A percentile compares a stretch with the other conserved stretches of the same genome.
These are phyloP conservation scores for Lippia alba DNA, from an alignment of 305 asterid species.

Conservation along the genomic window DNA sequence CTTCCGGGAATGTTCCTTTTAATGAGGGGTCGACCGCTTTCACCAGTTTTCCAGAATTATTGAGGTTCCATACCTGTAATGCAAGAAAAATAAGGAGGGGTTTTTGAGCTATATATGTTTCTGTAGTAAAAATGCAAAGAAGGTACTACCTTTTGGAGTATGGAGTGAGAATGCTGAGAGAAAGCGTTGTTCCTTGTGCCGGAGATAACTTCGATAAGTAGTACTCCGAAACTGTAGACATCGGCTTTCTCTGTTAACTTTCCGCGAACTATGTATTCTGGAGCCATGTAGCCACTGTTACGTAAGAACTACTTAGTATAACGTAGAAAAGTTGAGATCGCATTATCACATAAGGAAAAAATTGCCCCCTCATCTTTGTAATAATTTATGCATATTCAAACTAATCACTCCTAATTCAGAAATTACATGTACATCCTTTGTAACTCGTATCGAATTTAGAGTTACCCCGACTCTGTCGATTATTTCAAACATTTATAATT, in stretches of 20 bases:
- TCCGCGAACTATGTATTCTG: slow-evolving; percentile 66
- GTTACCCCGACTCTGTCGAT: too few species aligned
- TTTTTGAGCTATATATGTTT: not conserved
- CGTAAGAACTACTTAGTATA: not conserved
- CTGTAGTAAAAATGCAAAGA: not conserved
- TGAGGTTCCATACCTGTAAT: slow-evolving; percentile 54
- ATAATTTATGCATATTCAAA: too few species aligned
- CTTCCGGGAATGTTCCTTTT: slow-evolving; percentile 43
- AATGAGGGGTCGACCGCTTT: slow-evolving; percentile 55
- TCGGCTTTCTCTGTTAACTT: slow-evolving; percentile 67
- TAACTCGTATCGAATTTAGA: too few species aligned
- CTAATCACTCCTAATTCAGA: too few species aligned
- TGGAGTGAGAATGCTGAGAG: slow-evolving; percentile 42
- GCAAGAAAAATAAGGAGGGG: slow-evolving; percentile 5
- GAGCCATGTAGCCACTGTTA: slow-evolving; percentile 76
- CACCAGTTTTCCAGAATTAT: slow-evolving; percentile 37
- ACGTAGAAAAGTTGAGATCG: not conserved
- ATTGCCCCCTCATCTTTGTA: too few species aligned
- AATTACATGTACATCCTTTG: too few species aligned
- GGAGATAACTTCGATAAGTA: slow-evolving; percentile 55
- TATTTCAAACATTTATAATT: too few species aligned
- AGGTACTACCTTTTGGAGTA: slow-evolving; percentile 59
- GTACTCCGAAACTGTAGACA: slow-evolving; percentile 67
- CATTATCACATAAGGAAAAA: not conserved
- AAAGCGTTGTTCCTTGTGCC: slow-evolving; percentile 51